Evolutionary conservation across 331 rosid species (phyloP).

Genomic region (Pyracantha coccinea): DNA sequence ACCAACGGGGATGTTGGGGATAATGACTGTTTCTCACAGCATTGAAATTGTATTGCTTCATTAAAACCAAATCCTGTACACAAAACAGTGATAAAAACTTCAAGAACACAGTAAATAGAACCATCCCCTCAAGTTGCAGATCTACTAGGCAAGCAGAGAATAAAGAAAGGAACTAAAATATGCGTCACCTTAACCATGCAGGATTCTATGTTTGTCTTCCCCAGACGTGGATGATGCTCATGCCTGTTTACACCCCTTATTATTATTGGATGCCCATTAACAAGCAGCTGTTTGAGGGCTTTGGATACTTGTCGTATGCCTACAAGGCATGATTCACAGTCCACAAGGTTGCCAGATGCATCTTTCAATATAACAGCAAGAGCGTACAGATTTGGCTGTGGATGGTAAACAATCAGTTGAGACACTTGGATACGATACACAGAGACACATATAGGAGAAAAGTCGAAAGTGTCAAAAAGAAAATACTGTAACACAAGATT

Average conservation of each 20-base stretch:
- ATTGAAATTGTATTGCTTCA: constrained; percentile 89
- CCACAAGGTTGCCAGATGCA: constrained; percentile 54
- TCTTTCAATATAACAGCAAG: constrained; percentile 74
- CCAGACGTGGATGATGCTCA: constrained; percentile 91
- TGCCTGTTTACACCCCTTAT: constrained; percentile 96
- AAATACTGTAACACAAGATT: not conserved
- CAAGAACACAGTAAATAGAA: not conserved
- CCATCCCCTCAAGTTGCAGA: constrained; percentile 1
- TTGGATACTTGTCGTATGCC: constrained; percentile 72
- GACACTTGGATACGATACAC: not conserved
- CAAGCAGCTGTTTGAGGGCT: constrained; percentile 86
- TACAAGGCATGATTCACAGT: constrained; percentile 78
- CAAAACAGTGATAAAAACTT: constrained; percentile 13
- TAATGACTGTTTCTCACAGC: constrained; percentile 98
- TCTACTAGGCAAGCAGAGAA: constrained; percentile 4
- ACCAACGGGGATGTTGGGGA: constrained; percentile 99
- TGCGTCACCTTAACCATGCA: constrained; percentile 82
- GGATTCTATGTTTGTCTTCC: constrained; percentile 87
- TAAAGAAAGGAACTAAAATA: constrained; percentile 7
- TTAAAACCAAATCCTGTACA: constrained; percentile 75
- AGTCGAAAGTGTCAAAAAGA: not conserved
- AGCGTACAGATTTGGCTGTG: constrained; percentile 80
- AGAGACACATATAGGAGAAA: no score
- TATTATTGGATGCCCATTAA: constrained; percentile 73
- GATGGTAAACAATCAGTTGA: constrained; percentile 13